Evolutionary conservation across 345 rosid species (phyloP).

Genomic region (Litchi chinensis): DNA sequence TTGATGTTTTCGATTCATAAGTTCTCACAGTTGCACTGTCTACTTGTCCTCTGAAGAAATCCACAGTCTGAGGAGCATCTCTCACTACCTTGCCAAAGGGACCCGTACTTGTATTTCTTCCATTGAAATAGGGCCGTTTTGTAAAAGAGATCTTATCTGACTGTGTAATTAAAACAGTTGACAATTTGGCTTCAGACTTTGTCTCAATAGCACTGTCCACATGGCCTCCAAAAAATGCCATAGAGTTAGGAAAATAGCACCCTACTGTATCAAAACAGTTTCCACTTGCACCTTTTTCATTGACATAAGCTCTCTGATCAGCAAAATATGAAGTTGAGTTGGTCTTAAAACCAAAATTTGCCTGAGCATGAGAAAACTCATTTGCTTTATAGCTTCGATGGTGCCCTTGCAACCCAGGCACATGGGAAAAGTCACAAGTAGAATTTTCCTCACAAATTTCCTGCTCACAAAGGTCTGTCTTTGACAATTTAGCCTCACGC

Average conservation of each 20-base stretch:
- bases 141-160: constrained; percentile 11
- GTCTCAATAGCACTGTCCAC: background rate
- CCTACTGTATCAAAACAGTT: background rate
- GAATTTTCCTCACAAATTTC: constrained; percentile 9
- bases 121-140: background rate
- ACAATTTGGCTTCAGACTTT: background rate
- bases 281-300: background rate
- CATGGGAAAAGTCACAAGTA: background rate
- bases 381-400: constrained; percentile 5
- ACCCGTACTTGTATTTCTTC: background rate
- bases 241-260: background rate
- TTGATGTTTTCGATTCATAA: constrained; percentile 9
- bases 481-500: background rate
- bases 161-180: background rate
- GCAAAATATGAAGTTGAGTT: constrained; percentile 17
- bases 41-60: constrained; percentile 11
- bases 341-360: constrained; percentile 5
- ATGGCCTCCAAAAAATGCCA: constrained; percentile 13
- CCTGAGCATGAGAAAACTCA: constrained; percentile 11
- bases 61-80: background rate
- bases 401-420: constrained; percentile 2
- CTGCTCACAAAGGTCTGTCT: background rate
- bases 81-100: background rate
- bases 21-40: constrained; percentile 6
- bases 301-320: constrained; percentile 9